Evolutionary conservation across 2,329 filamentous ascomycete species (phyloP).

Genomic region (Leptosphaerulina australis): DNA sequence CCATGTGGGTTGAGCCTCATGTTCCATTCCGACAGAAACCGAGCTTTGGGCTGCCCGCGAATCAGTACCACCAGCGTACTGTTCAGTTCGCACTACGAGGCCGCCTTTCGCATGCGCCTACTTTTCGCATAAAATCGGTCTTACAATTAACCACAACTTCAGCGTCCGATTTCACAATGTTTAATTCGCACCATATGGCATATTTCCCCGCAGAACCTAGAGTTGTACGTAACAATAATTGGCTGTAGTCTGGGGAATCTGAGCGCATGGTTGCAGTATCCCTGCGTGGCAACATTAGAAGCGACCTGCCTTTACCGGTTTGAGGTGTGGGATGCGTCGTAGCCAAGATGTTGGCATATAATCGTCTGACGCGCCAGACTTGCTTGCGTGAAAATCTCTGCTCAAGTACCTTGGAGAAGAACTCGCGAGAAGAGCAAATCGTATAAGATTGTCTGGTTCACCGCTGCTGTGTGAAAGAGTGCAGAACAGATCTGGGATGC

Average conservation of each 20-base stretch:
- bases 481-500: constrained; percentile 7
- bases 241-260: constrained; percentile 20
- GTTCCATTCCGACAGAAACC: constrained; percentile 6
- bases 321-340: constrained; percentile 8
- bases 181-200: not conserved
- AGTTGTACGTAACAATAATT: constrained; percentile 33
- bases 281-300: constrained; percentile 6
- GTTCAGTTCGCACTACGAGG: not conserved
- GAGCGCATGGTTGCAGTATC: not conserved
- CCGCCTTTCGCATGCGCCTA: not conserved
- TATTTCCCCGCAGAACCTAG: constrained; percentile 10
- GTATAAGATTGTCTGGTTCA: constrained; percentile 12
- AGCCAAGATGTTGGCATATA: constrained; percentile 20
- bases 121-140: constrained; percentile 14
- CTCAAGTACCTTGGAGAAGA: constrained; percentile 1
- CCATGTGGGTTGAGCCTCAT: constrained; percentile 16
- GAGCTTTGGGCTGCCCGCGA: not conserved
- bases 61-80: too few relatives aligned
- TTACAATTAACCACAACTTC: not conserved
- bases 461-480: constrained; percentile 4
- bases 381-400: constrained; percentile 16
- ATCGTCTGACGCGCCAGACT: constrained; percentile 12
- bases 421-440: not conserved
- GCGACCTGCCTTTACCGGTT: constrained; percentile 17
- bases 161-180: constrained; percentile 1